These are phyloP conservation scores for Candida sakaeoensis DNA, from an alignment of 805 yeast species.

Conservation along the genomic window DNA sequence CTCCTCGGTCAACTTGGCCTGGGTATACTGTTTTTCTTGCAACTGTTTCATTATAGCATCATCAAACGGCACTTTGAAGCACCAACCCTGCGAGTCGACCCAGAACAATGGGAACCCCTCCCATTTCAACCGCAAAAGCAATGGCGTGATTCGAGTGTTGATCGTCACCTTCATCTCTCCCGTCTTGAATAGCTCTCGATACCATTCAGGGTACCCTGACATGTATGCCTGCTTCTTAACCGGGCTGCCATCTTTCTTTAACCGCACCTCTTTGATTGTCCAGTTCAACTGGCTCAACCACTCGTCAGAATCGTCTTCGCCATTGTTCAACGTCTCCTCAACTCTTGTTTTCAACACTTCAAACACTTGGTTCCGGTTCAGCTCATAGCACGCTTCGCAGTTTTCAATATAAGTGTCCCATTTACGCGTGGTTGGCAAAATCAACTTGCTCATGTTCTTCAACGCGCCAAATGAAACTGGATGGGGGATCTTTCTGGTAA, in stretches of 20 bases:
- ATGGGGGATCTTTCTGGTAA: slow-evolving; percentile 72
- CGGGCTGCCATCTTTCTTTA: slow-evolving; percentile 68
- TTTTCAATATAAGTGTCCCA: slow-evolving; percentile 73
- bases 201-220: slow-evolving; percentile 96
- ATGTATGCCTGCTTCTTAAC: slow-evolving; percentile 66
- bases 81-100: slow-evolving; percentile 84
- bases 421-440: slow-evolving; percentile 68
- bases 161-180: slow-evolving; percentile 58
- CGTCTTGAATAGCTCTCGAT: slow-evolving; percentile 50
- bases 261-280: slow-evolving; percentile 57
- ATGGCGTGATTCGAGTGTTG: slow-evolving; percentile 71
- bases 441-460: slow-evolving; percentile 64
- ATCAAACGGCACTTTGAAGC: slow-evolving; percentile 58
- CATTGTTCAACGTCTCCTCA: slow-evolving; percentile 45
- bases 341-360: slow-evolving; percentile 57
- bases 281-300: slow-evolving; percentile 92
- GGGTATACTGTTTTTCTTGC: slow-evolving; percentile 36
- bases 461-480: slow-evolving; percentile 93
- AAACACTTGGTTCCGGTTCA: slow-evolving; percentile 54
- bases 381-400: slow-evolving; percentile 66
- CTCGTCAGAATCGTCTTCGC: slow-evolving; percentile 58
- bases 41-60: slow-evolving; percentile 27
- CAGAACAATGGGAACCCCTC: slow-evolving; percentile 79
- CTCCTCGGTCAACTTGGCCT: slow-evolving; percentile 25
- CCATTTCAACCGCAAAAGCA: slow-evolving; percentile 77